These are phyloP conservation scores for Trichomonas gallinae DNA, from an alignment of 208 protist genomes.

Conservation along the genomic window DNA sequence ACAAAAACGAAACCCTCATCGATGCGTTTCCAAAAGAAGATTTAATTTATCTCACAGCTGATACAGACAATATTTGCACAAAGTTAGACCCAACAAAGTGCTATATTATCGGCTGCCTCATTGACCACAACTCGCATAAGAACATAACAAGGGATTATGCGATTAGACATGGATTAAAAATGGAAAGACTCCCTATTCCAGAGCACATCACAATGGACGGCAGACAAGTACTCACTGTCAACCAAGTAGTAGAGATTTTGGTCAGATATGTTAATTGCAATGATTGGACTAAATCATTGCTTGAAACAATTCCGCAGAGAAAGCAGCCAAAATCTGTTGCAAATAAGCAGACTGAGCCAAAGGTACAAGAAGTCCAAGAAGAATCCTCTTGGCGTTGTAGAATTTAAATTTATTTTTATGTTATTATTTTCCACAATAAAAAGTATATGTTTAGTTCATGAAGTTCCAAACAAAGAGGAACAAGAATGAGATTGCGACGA, in stretches of 20 bases:
- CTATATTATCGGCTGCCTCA: neutral
- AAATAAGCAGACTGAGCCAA: neutral
- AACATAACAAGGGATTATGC: neutral
- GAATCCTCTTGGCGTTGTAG: neutral
- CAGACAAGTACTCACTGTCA: neutral
- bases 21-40: neutral
- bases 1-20: neutral
- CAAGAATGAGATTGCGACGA: neutral
- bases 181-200: slow-evolving; percentile 16
- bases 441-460: neutral
- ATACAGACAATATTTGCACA: neutral
- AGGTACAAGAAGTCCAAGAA: neutral
- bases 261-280: neutral
- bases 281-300: neutral
- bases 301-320: neutral
- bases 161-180: neutral
- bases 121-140: slow-evolving; percentile 11
- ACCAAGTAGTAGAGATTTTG: neutral
- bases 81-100: neutral
- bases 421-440: neutral
- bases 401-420: neutral
- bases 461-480: slow-evolving; percentile 11
- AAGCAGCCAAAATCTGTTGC: neutral
- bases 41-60: neutral
- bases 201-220: neutral